Conservation (phyloP, 306 rosid genomes). For the Vigna nakashimae region DNA sequence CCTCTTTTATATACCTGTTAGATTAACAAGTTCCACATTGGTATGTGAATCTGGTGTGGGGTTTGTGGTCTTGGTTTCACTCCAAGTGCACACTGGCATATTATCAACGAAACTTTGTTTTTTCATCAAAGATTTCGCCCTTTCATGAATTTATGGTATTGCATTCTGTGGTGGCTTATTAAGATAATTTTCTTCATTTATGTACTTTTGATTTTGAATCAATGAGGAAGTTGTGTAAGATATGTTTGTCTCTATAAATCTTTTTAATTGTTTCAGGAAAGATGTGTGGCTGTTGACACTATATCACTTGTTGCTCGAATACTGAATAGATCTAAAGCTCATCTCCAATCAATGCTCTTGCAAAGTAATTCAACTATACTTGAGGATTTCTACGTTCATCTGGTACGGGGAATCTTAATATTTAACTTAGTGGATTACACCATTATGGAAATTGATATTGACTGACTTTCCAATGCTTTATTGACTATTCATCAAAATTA, state of each 20-base stretch:
- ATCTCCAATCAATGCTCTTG: constrained; percentile 89
- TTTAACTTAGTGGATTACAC: constrained; percentile 35
- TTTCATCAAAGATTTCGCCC: too few species aligned
- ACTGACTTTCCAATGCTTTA: constrained; percentile 8
- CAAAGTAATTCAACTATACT: constrained; percentile 80
- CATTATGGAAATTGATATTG: constrained; percentile 38
- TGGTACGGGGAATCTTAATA: constrained; percentile 65
- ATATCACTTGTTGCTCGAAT: constrained; percentile 79
- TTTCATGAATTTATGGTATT: too few species aligned
- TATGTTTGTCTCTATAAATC: constrained; percentile 40
- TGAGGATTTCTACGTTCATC: constrained; percentile 87
- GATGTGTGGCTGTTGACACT: constrained; percentile 93
- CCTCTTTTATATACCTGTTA: too few species aligned
- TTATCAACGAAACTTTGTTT: constrained; percentile 11
- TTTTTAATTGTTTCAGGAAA: constrained; percentile 74
- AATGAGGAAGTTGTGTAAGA: constrained; percentile 34
- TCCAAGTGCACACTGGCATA: neutral
- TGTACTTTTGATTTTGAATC: constrained; percentile 36
- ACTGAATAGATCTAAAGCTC: constrained; percentile 87
- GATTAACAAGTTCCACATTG: neutral
- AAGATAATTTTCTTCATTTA: constrained; percentile 35
- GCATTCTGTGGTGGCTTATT: constrained; percentile 29
- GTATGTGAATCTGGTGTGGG: neutral
- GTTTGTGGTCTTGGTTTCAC: neutral
- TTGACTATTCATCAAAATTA: constrained; percentile 18